Conservation (phyloP, 176 grass and related monocot genomes). For the Typha latifolia region DNA sequence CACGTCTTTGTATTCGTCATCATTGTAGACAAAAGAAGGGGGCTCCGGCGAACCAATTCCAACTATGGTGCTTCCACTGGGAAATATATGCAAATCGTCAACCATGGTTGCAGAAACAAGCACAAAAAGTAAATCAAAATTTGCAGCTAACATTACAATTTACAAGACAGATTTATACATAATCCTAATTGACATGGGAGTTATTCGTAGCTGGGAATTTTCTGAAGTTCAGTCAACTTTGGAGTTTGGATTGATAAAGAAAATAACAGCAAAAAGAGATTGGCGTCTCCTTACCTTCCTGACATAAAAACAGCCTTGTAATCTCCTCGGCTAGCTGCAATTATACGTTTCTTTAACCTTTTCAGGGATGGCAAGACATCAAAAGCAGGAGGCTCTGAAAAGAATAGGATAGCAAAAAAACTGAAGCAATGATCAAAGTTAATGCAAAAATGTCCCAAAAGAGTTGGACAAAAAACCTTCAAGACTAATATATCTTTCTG, state of each 20-base stretch:
- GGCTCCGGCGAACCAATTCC: conserved; percentile 87
- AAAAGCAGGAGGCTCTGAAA: conserved; percentile 89
- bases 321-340: conserved; percentile 53
- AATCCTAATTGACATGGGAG: too few relatives aligned
- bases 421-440: conserved; percentile 12
- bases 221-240: too few relatives aligned
- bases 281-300: conserved; percentile 57
- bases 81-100: neutral
- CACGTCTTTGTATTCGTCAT: conserved; percentile 92
- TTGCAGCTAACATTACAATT: too few relatives aligned
- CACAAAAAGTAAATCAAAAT: too few relatives aligned
- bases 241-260: neutral
- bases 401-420: conserved; percentile 13
- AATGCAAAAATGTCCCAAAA: conserved; percentile 1
- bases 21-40: conserved; percentile 79
- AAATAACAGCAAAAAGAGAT: neutral
- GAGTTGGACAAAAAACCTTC: neutral
- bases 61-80: conserved; percentile 94
- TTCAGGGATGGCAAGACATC: conserved; percentile 79
- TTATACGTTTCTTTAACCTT: conserved; percentile 83
- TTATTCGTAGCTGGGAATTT: too few relatives aligned
- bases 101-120: too few relatives aligned
- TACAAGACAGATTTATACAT: too few relatives aligned
- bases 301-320: conserved; percentile 97
- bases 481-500: neutral